Evolutionary conservation across 1,284 basidiomycete species (phyloP).

Genomic region (Amylostereum areolatum): DNA sequence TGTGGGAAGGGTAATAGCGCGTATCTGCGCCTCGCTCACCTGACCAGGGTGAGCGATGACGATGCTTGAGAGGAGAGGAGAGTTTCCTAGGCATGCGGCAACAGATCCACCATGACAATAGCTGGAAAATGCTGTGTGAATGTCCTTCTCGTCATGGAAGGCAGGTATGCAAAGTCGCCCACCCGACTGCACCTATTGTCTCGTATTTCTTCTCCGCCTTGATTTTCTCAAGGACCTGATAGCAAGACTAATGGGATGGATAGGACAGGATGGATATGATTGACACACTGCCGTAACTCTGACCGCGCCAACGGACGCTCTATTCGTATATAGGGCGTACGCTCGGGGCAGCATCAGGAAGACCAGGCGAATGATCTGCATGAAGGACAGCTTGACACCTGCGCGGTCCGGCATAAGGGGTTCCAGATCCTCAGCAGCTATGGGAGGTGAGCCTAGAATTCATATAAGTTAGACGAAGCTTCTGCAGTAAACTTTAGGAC

Average conservation of each 20-base stretch:
- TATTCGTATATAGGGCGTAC: conserved; percentile 27
- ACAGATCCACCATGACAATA: conserved; percentile 59
- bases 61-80: conserved; percentile 36
- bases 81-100: conserved; percentile 34
- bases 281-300: conserved; percentile 25
- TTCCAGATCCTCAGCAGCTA: conserved; percentile 29
- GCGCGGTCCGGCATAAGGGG: conserved; percentile 33
- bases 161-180: conserved; percentile 8
- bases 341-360: conserved; percentile 24
- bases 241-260: background rate
- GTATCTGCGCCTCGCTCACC: conserved; percentile 31
- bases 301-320: conserved; percentile 34
- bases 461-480: conserved; percentile 1
- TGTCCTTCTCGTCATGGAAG: background rate
- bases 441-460: conserved; percentile 32
- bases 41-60: conserved; percentile 54
- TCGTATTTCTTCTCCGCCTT: conserved; percentile 47
- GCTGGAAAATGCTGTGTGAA: conserved; percentile 18
- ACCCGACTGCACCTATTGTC: conserved; percentile 59
- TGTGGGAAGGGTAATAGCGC: conserved; percentile 45
- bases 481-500: background rate
- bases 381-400: conserved; percentile 30
- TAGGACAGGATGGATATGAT: background rate
- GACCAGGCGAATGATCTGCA: conserved; percentile 27
- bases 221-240: conserved; percentile 43